Conservation (phyloP, 2,329 filamentous ascomycete species). For the Xylariaceae sp. region DNA sequence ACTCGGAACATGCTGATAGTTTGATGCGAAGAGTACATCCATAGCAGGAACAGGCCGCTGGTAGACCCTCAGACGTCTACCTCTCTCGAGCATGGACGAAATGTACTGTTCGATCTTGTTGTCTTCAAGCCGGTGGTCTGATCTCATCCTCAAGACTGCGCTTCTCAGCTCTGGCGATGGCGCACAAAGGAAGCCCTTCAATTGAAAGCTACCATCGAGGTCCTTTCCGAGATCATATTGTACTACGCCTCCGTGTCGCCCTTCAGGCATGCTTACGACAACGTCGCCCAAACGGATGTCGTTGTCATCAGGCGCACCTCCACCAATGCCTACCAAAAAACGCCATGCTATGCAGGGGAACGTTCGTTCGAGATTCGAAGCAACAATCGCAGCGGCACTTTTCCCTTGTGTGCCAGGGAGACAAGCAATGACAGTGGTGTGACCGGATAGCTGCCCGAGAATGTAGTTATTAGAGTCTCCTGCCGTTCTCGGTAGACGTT, state of each 20-base stretch:
- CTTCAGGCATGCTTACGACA: constrained; percentile 12
- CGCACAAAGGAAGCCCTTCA: constrained; percentile 18
- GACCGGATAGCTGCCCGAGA: constrained; percentile 25
- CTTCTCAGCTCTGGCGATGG: constrained; percentile 14
- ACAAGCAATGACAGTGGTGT: constrained; percentile 29
- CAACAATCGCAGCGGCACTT: constrained; percentile 23
- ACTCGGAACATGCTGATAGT: constrained; percentile 5
- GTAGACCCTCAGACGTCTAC: constrained; percentile 9
- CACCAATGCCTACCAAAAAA: constrained; percentile 28
- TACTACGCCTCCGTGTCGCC: constrained; percentile 10
- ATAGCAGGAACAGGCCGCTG: constrained; percentile 6
- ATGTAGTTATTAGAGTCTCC: constrained; percentile 27
- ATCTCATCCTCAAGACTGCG: constrained; percentile 17
- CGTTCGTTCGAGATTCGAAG: constrained; percentile 21
- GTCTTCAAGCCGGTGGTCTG: constrained; percentile 13
- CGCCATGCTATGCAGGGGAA: constrained; percentile 26
- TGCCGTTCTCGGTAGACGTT: constrained; percentile 8
- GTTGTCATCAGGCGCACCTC: constrained; percentile 17
- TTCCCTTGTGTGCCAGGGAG: constrained; percentile 27
- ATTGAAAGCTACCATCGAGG: constrained; percentile 1
- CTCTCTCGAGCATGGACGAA: constrained; percentile 8
- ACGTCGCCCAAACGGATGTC: constrained; percentile 19
- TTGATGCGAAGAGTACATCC: constrained; percentile 17
- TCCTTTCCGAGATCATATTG: constrained; percentile 14
- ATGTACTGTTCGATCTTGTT: constrained; percentile 14